phyloP scores from a whole-genome alignment of 768 basidiomycete genomes.

The Suillus luteus region DNA sequence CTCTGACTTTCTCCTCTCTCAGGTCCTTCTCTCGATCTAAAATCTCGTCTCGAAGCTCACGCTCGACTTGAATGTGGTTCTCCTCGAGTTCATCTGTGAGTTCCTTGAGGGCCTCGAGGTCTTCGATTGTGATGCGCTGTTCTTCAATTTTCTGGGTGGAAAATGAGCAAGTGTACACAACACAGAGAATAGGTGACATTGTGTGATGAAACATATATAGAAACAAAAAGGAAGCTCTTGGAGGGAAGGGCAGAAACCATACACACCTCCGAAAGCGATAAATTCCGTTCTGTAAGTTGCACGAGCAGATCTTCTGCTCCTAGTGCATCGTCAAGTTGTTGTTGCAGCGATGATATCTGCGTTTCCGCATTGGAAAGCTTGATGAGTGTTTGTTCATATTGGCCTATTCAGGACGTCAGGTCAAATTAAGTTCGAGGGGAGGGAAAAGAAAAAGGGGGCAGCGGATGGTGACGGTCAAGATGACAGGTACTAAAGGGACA shows the following conservation, averaged over 20 bases:
- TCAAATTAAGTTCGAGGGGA: conserved; percentile 10
- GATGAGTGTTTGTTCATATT: conserved; percentile 77
- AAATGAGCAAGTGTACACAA: background rate
- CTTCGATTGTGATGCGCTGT: conserved; percentile 94
- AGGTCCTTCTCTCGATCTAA: conserved; percentile 8
- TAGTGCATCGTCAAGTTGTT: conserved; percentile 92
- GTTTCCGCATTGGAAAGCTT: conserved; percentile 87
- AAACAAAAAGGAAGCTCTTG: background rate
- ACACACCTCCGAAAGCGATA: conserved; percentile 84
- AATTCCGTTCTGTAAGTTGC: conserved; percentile 90
- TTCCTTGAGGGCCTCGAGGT: conserved; percentile 93
- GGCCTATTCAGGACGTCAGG: conserved; percentile 44
- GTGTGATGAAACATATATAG: background rate
- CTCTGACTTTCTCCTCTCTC: conserved; percentile 5
- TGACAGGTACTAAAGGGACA: conserved; percentile 13
- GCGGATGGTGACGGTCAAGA: background rate
- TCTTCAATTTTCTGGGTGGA: conserved; percentile 87
- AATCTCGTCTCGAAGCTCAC: conserved; percentile 84
- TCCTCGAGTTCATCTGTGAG: conserved; percentile 97
- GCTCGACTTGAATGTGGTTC: conserved; percentile 93
- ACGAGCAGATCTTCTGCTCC: conserved; percentile 97
- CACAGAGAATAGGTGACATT: background rate
- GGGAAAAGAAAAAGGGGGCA: background rate
- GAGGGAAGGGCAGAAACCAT: background rate
- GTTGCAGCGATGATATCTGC: conserved; percentile 91